These are phyloP conservation scores for Byssochlamys sp. DNA, from an alignment of 2,329 filamentous ascomycete species.

Conservation along the genomic window DNA sequence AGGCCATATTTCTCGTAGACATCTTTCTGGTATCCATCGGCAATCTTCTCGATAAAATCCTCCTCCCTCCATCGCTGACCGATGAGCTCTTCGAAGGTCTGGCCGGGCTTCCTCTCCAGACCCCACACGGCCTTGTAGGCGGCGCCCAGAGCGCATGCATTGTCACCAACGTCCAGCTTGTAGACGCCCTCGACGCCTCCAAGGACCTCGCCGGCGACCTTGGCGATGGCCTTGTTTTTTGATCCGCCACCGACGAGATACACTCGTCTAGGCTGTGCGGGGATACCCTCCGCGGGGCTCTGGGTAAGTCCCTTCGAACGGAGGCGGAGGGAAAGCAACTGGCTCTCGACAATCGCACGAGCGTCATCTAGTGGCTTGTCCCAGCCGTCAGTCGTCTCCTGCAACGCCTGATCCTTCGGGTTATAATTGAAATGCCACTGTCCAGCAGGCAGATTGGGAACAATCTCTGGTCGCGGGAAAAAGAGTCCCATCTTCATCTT, in stretches of 20 bases:
- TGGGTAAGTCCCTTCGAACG: constrained; percentile 69
- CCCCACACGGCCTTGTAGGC: constrained; percentile 97
- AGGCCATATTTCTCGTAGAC: constrained; percentile 69
- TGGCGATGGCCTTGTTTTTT: constrained; percentile 78
- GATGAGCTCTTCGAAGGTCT: constrained; percentile 84
- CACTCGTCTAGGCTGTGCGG: constrained; percentile 75
- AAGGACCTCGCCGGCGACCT: constrained; percentile 75
- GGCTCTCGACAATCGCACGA: constrained; percentile 83
- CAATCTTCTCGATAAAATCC: constrained; percentile 71
- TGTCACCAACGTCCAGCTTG: constrained; percentile 85
- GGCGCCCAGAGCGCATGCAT: constrained; percentile 85
- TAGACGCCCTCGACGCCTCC: constrained; percentile 85
- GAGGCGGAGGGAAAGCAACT: constrained; percentile 80
- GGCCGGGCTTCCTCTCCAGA: constrained; percentile 54
- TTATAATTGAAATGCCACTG: constrained; percentile 72
- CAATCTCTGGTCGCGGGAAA: constrained; percentile 90
- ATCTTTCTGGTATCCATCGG: constrained; percentile 65
- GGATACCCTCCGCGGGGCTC: constrained; percentile 47
- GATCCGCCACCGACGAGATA: constrained; percentile 92
- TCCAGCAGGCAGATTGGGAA: constrained; percentile 77
- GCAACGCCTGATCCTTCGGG: constrained; percentile 38
- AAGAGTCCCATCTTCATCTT: constrained; percentile 82
- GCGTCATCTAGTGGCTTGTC: constrained; percentile 61
- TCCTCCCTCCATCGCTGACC: constrained; percentile 76
- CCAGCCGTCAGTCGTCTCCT: constrained; percentile 45